Base-by-base conservation (phyloP, 345 rosid genomes). In the Iberis pinnata region DNA sequence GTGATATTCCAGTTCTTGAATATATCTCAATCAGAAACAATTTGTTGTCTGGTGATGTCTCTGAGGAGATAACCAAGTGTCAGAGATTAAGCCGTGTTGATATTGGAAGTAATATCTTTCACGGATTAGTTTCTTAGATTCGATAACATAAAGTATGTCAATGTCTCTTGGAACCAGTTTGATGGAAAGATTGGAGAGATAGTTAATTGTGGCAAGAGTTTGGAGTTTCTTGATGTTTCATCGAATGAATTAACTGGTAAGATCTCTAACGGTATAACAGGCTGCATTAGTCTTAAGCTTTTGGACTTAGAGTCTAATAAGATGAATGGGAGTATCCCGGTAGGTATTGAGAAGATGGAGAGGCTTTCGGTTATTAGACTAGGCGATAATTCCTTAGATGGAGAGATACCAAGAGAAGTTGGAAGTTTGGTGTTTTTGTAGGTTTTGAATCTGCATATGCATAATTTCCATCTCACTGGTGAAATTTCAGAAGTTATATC, bases 261-360 rank as follows among this genome's bases (percentile, higher is more conserved):
- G 58, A 78, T 92, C 27, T 85, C 96, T 36, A 9, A 33, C 11
- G 78, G 80, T 77, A 73, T 92, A 61, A 47, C 73, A 24, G 71
- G 68, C 29, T 92, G 98, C 65, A 77, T 57, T 69, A 78, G 70
- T 74, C 94, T 92, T 70, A 72, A 70, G 68, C 67, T 88, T 76
- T 50, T 92, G 48, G 82, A 88, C 61, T 68, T 92, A 70, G 95
- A 84, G 59, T 81, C 73, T 73, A 92, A 92, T 61, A 72, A 64
- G 73, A 68, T 92, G 18, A 77, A 24, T 43, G 96, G 98, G 50
- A 70, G 54, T 48, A 77, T 92, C 58, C 96, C 93, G 2, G 49
- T 45, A 59, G 74, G 54, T 60, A 70, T 82, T 1, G 75, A 46
- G 50, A 72, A 41, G 52, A 35, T 88, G 71, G 67, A 66, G 70